Evolutionary conservation across 2,329 filamentous ascomycete species (phyloP), one percentile per base, ranked within the genome.

Genomic region (Claviceps sorghi): DNA sequence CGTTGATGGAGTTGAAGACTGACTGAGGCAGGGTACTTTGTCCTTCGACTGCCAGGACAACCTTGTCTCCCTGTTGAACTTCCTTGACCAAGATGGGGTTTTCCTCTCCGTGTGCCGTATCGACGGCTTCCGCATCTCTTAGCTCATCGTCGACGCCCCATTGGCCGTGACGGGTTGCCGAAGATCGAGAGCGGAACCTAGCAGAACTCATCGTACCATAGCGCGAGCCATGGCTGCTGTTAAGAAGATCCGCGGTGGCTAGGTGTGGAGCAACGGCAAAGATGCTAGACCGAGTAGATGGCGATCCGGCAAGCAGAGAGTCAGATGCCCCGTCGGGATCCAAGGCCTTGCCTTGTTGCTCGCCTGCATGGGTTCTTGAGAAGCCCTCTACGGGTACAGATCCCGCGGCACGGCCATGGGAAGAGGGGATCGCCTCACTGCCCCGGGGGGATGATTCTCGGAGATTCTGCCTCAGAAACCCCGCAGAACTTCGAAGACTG

Each of bases 1-100:
- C 88, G 57, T 95, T 95, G 64, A 91, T 91, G 3, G 88, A 94
- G 69, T 98, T 98, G 74, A 97, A 95, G 56, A 96, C 79, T 7
- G 91, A 97, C 70, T 97, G 91, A 0, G 89, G 89, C 17, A 97
- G 75, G 1, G 91, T 98, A n/a, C 88, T 95, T 70, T 94, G 89
- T 41, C 91, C 91, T 56, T 95, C 85, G 2, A 95, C 83, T 2
- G 91, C 79, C 59, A 91, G 79, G 52, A 95, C 80, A 48, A 91
- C 79, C 62, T 84, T 88, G 43, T 93, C 88, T 58, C 93, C 88
- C 60, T 93, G 86, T 64, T 94, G 86, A 13, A 95, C 78, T 66
- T 90, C 86, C 69, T 89, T 91, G 51, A 96, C 83, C n/a, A 95
- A 71, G 52, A 96, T 76, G 2, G 88, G 86, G 58, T 86, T 82